Evolutionary conservation across 192 early-diverging fungal genomes (phyloP).

Genomic region (Entomortierella beljakovae): DNA sequence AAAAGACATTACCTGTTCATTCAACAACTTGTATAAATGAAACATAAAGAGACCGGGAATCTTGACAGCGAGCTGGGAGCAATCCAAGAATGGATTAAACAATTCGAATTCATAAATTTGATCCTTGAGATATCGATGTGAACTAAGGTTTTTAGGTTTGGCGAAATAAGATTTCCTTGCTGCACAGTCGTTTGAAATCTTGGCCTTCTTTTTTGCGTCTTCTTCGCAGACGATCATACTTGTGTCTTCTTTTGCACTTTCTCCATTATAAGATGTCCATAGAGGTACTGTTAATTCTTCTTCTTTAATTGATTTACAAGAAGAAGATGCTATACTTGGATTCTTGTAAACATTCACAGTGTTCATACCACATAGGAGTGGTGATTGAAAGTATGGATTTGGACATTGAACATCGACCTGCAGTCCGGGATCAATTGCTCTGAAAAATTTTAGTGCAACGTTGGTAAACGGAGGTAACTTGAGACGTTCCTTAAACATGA

Average conservation of each 20-base stretch:
- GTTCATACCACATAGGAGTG: conserved; percentile 21
- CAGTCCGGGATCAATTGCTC: conserved; percentile 17
- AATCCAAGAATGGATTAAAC: conserved; percentile 29
- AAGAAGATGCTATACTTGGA: not conserved
- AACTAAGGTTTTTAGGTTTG: conserved; percentile 5
- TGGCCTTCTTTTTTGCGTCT: conserved; percentile 9
- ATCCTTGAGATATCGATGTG: conserved; percentile 4
- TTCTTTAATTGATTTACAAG: not conserved
- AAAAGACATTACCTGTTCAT: conserved; percentile 22
- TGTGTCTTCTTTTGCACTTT: conserved; percentile 11
- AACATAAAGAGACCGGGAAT: conserved; percentile 19
- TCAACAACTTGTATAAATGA: conserved; percentile 13
- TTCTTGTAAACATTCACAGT: conserved; percentile 9
- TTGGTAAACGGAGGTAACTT: conserved; percentile 16
- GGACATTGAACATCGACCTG: conserved; percentile 17
- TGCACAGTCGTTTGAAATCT: not conserved
- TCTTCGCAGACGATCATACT: conserved; percentile 6
- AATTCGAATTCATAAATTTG: conserved; percentile 33
- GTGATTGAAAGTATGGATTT: conserved; percentile 19
- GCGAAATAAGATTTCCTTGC: conserved; percentile 17
- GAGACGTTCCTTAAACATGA: conserved; percentile 18
- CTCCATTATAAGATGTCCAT: conserved; percentile 14
- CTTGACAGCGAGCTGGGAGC: conserved; percentile 12
- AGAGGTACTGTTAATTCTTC: not conserved
- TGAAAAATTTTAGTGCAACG: conserved; percentile 27